Percentiles rank a stretch among this genome's conserved stretches.
phyloP scores from a whole-genome alignment of 768 basidiomycete genomes.

The Naganishia vishniacii region DNA sequence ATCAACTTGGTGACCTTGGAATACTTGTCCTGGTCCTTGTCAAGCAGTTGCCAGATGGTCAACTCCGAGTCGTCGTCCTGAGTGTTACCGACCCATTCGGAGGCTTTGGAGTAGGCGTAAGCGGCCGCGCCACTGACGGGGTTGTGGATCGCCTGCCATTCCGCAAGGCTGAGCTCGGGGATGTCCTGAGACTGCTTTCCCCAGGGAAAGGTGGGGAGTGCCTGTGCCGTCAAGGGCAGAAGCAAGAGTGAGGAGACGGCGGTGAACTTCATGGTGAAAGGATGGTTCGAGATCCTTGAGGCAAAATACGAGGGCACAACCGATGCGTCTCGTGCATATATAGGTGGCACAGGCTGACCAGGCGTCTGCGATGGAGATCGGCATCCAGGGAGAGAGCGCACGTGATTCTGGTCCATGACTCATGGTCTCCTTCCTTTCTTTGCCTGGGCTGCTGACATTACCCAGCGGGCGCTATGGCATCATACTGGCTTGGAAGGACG shows the following conservation, averaged over 20 bases:
- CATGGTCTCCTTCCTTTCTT: background rate
- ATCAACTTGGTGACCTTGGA: constrained; percentile 43
- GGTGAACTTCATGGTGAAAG: constrained; percentile 14
- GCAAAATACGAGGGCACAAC: background rate
- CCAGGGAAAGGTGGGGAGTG: background rate
- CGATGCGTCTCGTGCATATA: background rate
- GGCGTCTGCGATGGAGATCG: constrained; percentile 9
- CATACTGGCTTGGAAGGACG: too few relatives aligned
- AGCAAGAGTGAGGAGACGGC: constrained; percentile 9
- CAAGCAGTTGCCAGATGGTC: constrained; percentile 47
- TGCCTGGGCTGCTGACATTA: background rate
- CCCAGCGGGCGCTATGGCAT: background rate
- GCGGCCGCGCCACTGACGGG: background rate
- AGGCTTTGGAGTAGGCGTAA: constrained; percentile 15
- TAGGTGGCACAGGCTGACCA: background rate
- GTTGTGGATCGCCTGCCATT: constrained; percentile 16
- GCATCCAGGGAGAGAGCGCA: background rate
- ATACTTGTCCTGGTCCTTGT: constrained; percentile 42
- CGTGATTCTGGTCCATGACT: constrained; percentile 1
- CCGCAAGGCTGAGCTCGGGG: constrained; percentile 16
- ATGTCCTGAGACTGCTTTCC: constrained; percentile 11
- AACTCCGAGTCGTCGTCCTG: constrained; percentile 31
- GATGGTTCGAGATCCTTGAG: constrained; percentile 3
- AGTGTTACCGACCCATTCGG: constrained; percentile 2
- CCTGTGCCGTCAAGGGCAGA: constrained; percentile 11